phyloP scores from a whole-genome alignment of 257 asterid species.

The Primulina huaijiensis region DNA sequence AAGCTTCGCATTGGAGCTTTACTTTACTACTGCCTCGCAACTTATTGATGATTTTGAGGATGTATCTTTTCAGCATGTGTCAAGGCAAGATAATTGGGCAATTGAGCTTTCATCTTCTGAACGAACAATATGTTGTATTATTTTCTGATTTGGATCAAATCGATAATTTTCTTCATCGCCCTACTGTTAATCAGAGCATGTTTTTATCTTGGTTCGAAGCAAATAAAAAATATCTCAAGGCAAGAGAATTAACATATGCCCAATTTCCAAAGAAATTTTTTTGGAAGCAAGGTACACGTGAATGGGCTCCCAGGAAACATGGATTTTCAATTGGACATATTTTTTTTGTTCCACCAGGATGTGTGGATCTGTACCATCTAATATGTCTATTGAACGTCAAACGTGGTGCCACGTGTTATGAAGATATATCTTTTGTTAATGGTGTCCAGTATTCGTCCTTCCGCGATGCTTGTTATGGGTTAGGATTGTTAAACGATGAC shows the following conservation, averaged over 20 bases:
- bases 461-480: no score
- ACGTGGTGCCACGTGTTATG: background rate
- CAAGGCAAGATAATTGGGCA: background rate
- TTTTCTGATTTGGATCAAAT: background rate
- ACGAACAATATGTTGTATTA: background rate
- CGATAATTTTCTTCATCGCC: no score
- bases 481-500: constrained; percentile 9
- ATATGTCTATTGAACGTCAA: no score
- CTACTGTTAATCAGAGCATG: no score
- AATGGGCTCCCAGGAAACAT: background rate
- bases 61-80: no score
- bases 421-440: background rate
- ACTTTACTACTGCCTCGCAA: no score
- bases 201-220: background rate
- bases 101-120: background rate
- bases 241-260: background rate
- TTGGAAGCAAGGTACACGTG: background rate
- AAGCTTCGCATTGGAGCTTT: no score
- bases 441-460: background rate
- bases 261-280: constrained; percentile 14
- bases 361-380: background rate
- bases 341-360: background rate
- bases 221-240: background rate
- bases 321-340: background rate
- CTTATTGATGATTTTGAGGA: no score